Base-by-base conservation (phyloP, 202 grass and related monocot species). In the Digitaria exilis region DNA sequence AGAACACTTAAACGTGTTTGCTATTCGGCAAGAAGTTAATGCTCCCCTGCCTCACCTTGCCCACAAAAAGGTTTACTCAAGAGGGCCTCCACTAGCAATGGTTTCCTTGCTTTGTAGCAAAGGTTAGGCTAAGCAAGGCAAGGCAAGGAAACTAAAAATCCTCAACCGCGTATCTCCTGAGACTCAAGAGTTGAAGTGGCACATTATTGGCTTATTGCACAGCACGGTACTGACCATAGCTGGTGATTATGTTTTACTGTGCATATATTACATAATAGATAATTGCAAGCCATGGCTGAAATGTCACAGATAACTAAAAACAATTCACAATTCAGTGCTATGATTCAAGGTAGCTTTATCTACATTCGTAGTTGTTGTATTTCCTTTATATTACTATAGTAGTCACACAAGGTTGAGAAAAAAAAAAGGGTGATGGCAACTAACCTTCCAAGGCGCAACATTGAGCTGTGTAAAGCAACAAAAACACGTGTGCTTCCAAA, bases 401-500 rank as follows among this genome's bases (percentile, higher is more conserved):
- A 37, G 56, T 44, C 57, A 76, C 14, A 78, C 29, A 62, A 86
- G 69, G 28, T 71, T 75, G 29, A 76, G 48, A 61, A 2, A 77
- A 81, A 46, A 60, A 60, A 31, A 26, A 55, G 80, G 41, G 34
- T 42, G 73, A 26, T 67, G 32, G 9, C 3, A 42, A 82, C 88
- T 93, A 89, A 97, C 95, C 92, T 82, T 83, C 87, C 68, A 76
- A 93, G 90, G 30, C 81, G 75, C 64, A 89, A 63, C 95, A 97
- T 97, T 64, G 92, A 97, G 66, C 67, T 88, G 84, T 97, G 90
- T 72, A 97, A 98, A 82, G 90, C 90, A 88, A 98, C 77, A 21
- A 98, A 98, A 76, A 85, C 80, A 21, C 88, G 83, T 50, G 92
- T 95, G 66, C 95, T 98, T 88, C 95, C 95, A 87, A 89, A 86